Evolutionary conservation across 441 rosid species (phyloP), one percentile per base, ranked within the genome.

Genomic region (Rhodomyrtus psidioides): DNA sequence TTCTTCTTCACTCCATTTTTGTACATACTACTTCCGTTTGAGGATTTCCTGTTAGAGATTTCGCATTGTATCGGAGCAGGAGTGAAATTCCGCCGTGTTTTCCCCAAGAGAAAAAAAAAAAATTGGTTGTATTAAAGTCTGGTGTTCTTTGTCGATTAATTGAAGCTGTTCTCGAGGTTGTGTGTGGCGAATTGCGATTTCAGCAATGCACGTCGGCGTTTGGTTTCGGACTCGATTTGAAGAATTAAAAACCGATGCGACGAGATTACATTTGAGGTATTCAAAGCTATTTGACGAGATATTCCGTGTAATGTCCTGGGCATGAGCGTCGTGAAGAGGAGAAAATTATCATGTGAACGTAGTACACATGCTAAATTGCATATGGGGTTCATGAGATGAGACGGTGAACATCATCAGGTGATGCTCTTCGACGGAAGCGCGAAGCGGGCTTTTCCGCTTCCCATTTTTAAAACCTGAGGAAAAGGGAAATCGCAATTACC

Each of bases 181-280:
- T 9, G 14, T 8, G 26, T 0, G 15, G 15, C 10, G 76, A 49
- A 10, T 65, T 19, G 46, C 21, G 46, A 65, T 49, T 9, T 9
- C 34, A 19, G 4, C 1, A 2, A 39, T 17, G 21, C 4, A 19
- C 4, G 6, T 5, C 3, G 2, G 0, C 0, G 26, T 49, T 34
- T 60, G 42, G 9, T 28, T 28, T 4, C 6, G 6, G 74, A 7
- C 28, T 28, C 12, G 23, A 23, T 55, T 55, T 21, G 57, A 8
- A 55, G 57, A 8, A 7, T 16, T 7, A 5, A 4, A 60, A 60
- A 28, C 0, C 7, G 46, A 30, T 65, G 76, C 14, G 0, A 30
- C 1, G 46, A 17, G 8, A 30, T 34, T 19, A 9, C 76, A 10
- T 17, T 34, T 17, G 4, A 62, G 76, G 28, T 2, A 7, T 7